phyloP scores from a whole-genome alignment of 208 protist species.

The Crithidia mellificae region DNA sequence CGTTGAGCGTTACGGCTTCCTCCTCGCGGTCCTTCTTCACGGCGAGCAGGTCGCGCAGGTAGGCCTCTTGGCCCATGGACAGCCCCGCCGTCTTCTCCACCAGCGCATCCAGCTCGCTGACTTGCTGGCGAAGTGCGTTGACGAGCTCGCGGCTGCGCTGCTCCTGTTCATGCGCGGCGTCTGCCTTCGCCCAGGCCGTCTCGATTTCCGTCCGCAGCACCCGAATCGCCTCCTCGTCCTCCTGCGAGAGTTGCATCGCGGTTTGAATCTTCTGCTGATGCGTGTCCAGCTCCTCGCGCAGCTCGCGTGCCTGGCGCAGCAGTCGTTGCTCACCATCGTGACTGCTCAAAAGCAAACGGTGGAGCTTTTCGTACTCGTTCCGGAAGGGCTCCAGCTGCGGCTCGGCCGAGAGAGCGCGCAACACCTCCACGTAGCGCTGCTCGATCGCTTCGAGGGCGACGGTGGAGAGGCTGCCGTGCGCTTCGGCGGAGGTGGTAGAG shows the following conservation, averaged over 20 bases:
- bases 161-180: conserved; percentile 97
- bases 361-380: conserved; percentile 98
- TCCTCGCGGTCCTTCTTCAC: conserved; percentile 93
- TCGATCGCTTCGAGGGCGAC: conserved; percentile 92
- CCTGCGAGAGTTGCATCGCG: conserved; percentile 94
- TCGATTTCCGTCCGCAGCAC: conserved; percentile 95
- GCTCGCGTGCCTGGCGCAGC: conserved; percentile 92
- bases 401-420: conserved; percentile 93
- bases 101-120: conserved; percentile 91
- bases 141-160: conserved; percentile 94
- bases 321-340: conserved; percentile 97
- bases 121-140: conserved; percentile 93
- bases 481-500: not conserved
- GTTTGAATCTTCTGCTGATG: conserved; percentile 97
- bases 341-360: conserved; percentile 95
- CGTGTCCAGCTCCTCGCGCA: conserved; percentile 94
- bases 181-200: conserved; percentile 97
- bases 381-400: conserved; percentile 95
- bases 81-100: conserved; percentile 94
- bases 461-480: conserved; percentile 35
- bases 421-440: conserved; percentile 93
- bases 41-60: conserved; percentile 93
- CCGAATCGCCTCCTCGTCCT: conserved; percentile 96
- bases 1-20: conserved; percentile 77
- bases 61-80: conserved; percentile 93